These are phyloP conservation scores for Choanephora cucurbitarum DNA, from an alignment of 371 early-diverging fungal genomes.

Conservation along the genomic window DNA sequence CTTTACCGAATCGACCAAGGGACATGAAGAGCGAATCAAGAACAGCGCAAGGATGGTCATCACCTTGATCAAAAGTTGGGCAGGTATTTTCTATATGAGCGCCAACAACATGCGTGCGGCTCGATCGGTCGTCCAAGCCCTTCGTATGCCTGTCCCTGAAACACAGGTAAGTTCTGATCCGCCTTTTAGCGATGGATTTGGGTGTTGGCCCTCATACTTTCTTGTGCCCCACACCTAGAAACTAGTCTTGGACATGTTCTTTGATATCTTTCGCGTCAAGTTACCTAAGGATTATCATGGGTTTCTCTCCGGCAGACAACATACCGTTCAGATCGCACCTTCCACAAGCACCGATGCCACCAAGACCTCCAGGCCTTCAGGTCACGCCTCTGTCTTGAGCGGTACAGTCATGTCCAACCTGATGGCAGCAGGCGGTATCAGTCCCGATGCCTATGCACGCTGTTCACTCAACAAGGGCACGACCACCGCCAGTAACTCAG, in stretches of 20 bases:
- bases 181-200: too few relatives aligned
- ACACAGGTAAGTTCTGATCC: conserved; percentile 76
- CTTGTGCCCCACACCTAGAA: too few relatives aligned
- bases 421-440: conserved; percentile 34
- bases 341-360: conserved; percentile 14
- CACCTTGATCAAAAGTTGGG: conserved; percentile 75
- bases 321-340: conserved; percentile 47
- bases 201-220: too few relatives aligned
- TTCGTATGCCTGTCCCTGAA: conserved; percentile 75
- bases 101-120: conserved; percentile 73
- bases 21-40: conserved; percentile 67
- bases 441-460: conserved; percentile 23
- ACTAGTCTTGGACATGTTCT: conserved; percentile 76
- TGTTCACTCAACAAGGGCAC: conserved; percentile 15
- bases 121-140: conserved; percentile 72
- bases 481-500: conserved; percentile 38
- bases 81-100: conserved; percentile 77
- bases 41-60: conserved; percentile 64
- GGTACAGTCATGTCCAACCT: conserved; percentile 28
- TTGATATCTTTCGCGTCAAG: conserved; percentile 74
- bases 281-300: conserved; percentile 66
- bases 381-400: conserved; percentile 20
- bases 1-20: conserved; percentile 75
- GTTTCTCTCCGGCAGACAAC: conserved; percentile 52
- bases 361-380: conserved; percentile 16